phyloP scores from a whole-genome alignment of 768 basidiomycete genomes.

The Pleurotus tuoliensis region DNA sequence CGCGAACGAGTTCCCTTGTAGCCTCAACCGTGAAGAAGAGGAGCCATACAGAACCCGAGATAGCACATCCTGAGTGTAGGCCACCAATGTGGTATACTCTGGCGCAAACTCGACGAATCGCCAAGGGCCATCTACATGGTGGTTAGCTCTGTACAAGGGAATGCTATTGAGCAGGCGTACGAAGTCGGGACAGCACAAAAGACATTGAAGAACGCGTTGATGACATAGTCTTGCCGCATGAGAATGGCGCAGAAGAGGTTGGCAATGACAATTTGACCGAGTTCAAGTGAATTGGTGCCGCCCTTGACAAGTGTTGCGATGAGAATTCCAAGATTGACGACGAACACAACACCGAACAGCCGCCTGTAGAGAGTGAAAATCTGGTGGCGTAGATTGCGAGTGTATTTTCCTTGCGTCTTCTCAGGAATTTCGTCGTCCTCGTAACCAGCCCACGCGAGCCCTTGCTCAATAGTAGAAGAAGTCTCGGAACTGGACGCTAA shows the following conservation, averaged over 20 bases:
- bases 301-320: conserved; percentile 33
- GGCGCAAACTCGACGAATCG: conserved; percentile 48
- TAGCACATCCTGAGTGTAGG: conserved; percentile 55
- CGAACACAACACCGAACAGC: conserved; percentile 56
- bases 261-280: conserved; percentile 37
- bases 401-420: conserved; percentile 42
- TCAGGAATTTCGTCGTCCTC: conserved; percentile 45
- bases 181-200: conserved; percentile 46
- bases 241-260: conserved; percentile 48
- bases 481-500: conserved; percentile 8
- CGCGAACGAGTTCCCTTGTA: conserved; percentile 41
- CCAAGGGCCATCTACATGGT: conserved; percentile 45
- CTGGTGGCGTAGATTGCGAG: conserved; percentile 52
- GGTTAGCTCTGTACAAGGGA: conserved; percentile 1
- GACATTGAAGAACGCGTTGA: conserved; percentile 53
- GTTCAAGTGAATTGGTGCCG: conserved; percentile 28
- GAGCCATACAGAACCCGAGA: conserved; percentile 52
- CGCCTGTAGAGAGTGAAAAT: conserved; percentile 55
- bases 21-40: conserved; percentile 46
- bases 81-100: conserved; percentile 60
- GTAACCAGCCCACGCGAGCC: conserved; percentile 49
- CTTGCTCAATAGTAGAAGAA: conserved; percentile 22
- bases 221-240: conserved; percentile 54
- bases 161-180: conserved; percentile 28
- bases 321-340: conserved; percentile 50